These are phyloP conservation scores for Acidiella bohemica DNA, from an alignment of 495 filamentous ascomycete species.

Conservation along the genomic window DNA sequence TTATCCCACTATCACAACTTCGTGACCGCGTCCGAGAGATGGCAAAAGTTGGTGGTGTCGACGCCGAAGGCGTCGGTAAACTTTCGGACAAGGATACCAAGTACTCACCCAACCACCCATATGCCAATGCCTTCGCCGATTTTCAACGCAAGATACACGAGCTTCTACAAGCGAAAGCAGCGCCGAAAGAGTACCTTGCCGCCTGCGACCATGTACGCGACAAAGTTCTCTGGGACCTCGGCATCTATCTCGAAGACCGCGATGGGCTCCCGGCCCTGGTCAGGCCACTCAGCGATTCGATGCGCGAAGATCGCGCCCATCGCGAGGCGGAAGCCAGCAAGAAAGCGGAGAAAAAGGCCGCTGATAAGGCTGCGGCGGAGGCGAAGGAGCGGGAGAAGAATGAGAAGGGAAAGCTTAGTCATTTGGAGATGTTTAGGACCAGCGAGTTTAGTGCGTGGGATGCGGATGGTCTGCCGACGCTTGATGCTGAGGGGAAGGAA, in stretches of 20 bases:
- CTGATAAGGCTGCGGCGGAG: conserved; percentile 44
- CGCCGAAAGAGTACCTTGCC: conserved; percentile 27
- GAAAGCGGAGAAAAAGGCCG: conserved; percentile 39
- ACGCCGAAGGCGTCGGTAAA: conserved; percentile 8
- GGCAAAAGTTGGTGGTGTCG: conserved; percentile 21
- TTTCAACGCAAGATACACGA: conserved; percentile 25
- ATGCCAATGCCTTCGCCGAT: conserved; percentile 23
- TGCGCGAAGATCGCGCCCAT: conserved; percentile 59
- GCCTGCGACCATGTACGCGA: conserved; percentile 75
- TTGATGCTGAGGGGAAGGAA: conserved; percentile 60
- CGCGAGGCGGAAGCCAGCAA: conserved; percentile 31
- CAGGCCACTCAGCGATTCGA: conserved; percentile 61
- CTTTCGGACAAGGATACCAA: conserved; percentile 14
- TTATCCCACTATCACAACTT: conserved; percentile 24
- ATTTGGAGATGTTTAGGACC: conserved; percentile 34
- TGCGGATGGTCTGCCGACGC: conserved; percentile 68
- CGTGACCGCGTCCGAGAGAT: conserved; percentile 27
- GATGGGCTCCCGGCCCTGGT: conserved; percentile 58
- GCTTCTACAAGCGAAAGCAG: conserved; percentile 21
- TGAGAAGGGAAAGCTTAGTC: conserved; percentile 55
- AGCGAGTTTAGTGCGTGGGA: conserved; percentile 68
- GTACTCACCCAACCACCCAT: conserved; percentile 19
- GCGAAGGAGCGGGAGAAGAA: conserved; percentile 44
- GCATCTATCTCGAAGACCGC: conserved; percentile 80
- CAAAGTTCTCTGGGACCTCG: conserved; percentile 59